Evolutionary conservation across 2,329 filamentous ascomycete species (phyloP).

Genomic region (Rugonectria rugulosa): DNA sequence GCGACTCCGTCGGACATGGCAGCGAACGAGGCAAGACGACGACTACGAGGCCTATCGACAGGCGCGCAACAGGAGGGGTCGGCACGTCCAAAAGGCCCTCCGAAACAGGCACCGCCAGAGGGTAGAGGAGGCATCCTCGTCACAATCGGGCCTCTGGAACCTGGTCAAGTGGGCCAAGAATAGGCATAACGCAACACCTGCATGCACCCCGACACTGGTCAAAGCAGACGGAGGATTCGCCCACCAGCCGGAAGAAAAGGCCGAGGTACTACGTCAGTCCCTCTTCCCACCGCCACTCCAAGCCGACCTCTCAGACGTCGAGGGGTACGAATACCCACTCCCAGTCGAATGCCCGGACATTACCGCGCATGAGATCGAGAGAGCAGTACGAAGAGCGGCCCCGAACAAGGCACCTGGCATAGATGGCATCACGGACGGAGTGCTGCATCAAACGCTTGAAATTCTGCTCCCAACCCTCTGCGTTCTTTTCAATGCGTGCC

Average conservation of each 20-base stretch:
- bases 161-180: neutral
- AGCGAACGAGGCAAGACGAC: no score
- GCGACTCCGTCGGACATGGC: no score
- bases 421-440: conserved; percentile 30
- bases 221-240: neutral
- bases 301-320: neutral
- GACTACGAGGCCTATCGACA: no score
- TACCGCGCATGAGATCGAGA: neutral
- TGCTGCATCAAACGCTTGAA: conserved; percentile 25
- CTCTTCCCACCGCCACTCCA: neutral
- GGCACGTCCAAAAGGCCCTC: no score
- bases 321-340: neutral
- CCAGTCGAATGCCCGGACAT: neutral
- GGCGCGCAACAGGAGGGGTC: no score
- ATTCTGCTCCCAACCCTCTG: conserved; percentile 23
- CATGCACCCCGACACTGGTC: neutral
- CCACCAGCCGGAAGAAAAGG: neutral
- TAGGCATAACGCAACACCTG: neutral
- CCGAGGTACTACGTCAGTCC: neutral
- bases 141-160: neutral
- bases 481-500: conserved; percentile 26
- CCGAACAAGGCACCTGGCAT: conserved; percentile 27
- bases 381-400: conserved; percentile 20
- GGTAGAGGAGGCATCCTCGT: neutral
- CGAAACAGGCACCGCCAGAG: no score